Percentiles rank a stretch among this genome's conserved stretches.
These are phyloP conservation scores for Blastobotrys mokoenaii DNA, from an alignment of 805 yeast genomes.

Conservation along the genomic window DNA sequence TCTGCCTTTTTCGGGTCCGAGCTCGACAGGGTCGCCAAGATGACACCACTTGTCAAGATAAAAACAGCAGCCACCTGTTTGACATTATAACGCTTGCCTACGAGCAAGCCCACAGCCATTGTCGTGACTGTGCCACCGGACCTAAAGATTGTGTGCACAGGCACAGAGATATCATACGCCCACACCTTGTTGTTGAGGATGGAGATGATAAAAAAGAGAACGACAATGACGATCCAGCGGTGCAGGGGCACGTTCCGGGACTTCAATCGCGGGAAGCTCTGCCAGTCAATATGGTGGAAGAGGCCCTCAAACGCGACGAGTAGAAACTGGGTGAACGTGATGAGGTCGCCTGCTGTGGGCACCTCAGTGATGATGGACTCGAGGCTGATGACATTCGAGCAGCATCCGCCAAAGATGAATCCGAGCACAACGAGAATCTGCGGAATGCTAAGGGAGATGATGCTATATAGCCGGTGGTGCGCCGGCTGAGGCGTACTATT, in stretches of 20 bases:
- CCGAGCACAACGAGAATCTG: slow-evolving; percentile 14
- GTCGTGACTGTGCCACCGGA: slow-evolving; percentile 58
- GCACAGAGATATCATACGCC: slow-evolving; percentile 49
- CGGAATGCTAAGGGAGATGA: not conserved
- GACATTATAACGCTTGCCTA: slow-evolving; percentile 39
- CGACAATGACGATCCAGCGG: slow-evolving; percentile 38
- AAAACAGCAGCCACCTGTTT: slow-evolving; percentile 44
- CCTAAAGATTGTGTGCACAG: slow-evolving; percentile 58
- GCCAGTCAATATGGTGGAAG: slow-evolving; percentile 29
- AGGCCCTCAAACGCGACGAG: slow-evolving; percentile 42
- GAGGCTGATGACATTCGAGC: slow-evolving; percentile 56
- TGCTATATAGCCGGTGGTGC: too few species aligned
- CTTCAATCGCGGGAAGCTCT: slow-evolving; percentile 25
- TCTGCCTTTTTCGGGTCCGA: slow-evolving; percentile 12
- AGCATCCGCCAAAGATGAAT: slow-evolving; percentile 64
- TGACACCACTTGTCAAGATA: slow-evolving; percentile 48
- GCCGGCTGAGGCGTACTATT: too few species aligned
- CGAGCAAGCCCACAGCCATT: slow-evolving; percentile 44
- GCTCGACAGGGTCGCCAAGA: slow-evolving; percentile 27
- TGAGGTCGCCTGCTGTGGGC: slow-evolving; percentile 38
- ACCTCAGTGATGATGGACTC: slow-evolving; percentile 40
- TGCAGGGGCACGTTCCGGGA: slow-evolving; percentile 27
- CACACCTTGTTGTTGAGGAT: slow-evolving; percentile 52
- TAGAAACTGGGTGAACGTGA: slow-evolving; percentile 51
- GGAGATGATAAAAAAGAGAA: slow-evolving; percentile 43